These are phyloP conservation scores for Furculomyces boomerangus DNA, from an alignment of 371 early-diverging fungal species.

Conservation along the genomic window DNA sequence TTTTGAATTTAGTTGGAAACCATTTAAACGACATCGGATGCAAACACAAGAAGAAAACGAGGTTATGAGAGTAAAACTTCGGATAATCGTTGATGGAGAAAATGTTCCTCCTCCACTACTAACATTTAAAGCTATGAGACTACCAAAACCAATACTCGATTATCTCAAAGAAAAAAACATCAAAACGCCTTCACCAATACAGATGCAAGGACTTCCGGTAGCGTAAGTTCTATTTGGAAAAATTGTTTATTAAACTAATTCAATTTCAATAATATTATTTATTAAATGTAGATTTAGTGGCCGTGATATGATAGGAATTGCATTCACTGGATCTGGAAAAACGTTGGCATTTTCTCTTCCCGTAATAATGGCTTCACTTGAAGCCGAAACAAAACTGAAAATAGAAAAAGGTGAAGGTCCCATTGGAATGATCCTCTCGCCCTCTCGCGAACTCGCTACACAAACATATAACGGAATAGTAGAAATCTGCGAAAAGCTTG, in stretches of 20 bases:
- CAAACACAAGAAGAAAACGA: slow-evolving; percentile 30
- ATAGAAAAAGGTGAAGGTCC: slow-evolving; percentile 54
- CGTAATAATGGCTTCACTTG: slow-evolving; percentile 78
- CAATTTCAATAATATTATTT: neutral
- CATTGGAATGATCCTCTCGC: slow-evolving; percentile 70
- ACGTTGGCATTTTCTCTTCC: slow-evolving; percentile 86
- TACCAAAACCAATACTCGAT: slow-evolving; percentile 58
- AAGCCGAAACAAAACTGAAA: slow-evolving; percentile 49
- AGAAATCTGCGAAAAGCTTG: slow-evolving; percentile 40
- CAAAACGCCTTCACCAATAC: slow-evolving; percentile 89
- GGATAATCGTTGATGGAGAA: slow-evolving; percentile 55
- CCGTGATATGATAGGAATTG: slow-evolving; percentile 78
- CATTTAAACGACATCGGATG: slow-evolving; percentile 36
- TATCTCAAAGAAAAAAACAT: slow-evolving; percentile 70
- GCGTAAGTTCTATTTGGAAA: slow-evolving; percentile 22
- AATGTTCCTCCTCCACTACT: slow-evolving; percentile 57
- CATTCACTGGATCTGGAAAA: slow-evolving; percentile 98
- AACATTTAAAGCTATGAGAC: slow-evolving; percentile 52
- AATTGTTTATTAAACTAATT: no score
- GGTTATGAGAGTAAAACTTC: slow-evolving; percentile 39
- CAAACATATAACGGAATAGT: slow-evolving; percentile 52
- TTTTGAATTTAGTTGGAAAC: slow-evolving; percentile 38
- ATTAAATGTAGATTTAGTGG: slow-evolving; percentile 29
- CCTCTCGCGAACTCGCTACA: slow-evolving; percentile 94
- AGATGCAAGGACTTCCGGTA: slow-evolving; percentile 87